Evolutionary conservation across 345 rosid genomes (phyloP), one percentile per base, ranked within the genome.

Genomic region (Brassica nigra): DNA sequence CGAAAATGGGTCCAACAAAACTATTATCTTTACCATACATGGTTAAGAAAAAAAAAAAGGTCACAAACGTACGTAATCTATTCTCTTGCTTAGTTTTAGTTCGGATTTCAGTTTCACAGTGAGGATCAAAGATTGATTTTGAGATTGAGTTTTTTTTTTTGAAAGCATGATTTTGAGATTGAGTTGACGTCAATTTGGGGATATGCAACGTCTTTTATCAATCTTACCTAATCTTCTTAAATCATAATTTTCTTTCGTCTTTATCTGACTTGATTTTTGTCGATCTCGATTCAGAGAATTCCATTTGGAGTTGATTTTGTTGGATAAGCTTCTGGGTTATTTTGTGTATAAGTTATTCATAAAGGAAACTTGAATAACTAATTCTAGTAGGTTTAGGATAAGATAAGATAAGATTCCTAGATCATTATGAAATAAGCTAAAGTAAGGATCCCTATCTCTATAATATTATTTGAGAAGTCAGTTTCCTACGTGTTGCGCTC

Each of bases 171-270:
- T 12, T 49, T 68, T 33, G 75, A 62, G 62, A 36, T 74, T 30
- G 68, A 68, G 11, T 47, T 59, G 64, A 68, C 63, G 58, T 61
- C 74, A 68, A 47, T 67, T 68, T 3, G n/a, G 44, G 28, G 15
- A 74, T 74, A 33, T 74, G 8, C 66, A 62, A 74, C 79, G 79
- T 62, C 75, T 68, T 80, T 14, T 20, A 63, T 62, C 75, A 80
- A 62, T 62, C 75, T 62, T 2, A 69, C 79, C 79, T 74, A 62
- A 61, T 11, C 34, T 74, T 74, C 10, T 62, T 6, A 39, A 47
- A 23, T 66, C 67, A 57, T 16, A 39, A 58, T 55, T 65, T 39
- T 57, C 5, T 66, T 34, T 36, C 4, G 82, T 68, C 57, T 79
- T 62, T 27, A 47, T 49, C 69, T 74, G 77, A 73, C 82, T 74